Evolutionary conservation across 768 basidiomycete species (phyloP).

Genomic region (Rhizopogon vinicolor): DNA sequence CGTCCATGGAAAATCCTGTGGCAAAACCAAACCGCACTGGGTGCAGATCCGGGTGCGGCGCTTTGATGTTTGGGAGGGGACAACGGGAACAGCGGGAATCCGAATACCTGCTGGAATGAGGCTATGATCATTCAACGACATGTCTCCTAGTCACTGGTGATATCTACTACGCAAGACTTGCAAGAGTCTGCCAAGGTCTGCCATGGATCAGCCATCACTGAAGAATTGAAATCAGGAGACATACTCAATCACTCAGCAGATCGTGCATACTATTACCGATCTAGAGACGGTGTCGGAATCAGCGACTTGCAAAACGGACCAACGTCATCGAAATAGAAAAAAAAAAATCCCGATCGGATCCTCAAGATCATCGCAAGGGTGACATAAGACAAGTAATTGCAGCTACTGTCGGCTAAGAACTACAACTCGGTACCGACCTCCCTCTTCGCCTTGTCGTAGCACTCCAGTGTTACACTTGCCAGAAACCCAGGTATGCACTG

Average conservation of each 20-base stretch:
- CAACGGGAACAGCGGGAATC: neutral
- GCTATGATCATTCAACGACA: neutral
- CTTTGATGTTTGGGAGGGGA: neutral
- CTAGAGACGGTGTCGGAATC: too few relatives aligned
- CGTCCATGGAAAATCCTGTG: neutral
- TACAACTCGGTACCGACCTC: constrained; percentile 8
- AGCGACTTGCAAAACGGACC: too few relatives aligned
- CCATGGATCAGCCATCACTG: neutral
- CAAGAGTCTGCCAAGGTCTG: neutral
- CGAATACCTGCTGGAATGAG: neutral
- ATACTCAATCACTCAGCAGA: neutral
- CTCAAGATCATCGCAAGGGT: neutral
- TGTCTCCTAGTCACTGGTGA: neutral
- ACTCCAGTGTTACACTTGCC: constrained; percentile 84
- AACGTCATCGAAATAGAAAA: neutral
- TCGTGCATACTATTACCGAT: neutral
- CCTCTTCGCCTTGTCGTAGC: constrained; percentile 72
- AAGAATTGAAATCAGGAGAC: neutral
- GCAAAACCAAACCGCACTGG: neutral
- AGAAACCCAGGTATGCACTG: constrained; percentile 87
- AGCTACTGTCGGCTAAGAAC: neutral
- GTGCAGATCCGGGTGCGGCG: neutral
- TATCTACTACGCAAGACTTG: neutral
- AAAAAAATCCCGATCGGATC: neutral
- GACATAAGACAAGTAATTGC: neutral